phyloP scores from a whole-genome alignment of 23 red algal genomes.

The Gracilaria caudata region DNA sequence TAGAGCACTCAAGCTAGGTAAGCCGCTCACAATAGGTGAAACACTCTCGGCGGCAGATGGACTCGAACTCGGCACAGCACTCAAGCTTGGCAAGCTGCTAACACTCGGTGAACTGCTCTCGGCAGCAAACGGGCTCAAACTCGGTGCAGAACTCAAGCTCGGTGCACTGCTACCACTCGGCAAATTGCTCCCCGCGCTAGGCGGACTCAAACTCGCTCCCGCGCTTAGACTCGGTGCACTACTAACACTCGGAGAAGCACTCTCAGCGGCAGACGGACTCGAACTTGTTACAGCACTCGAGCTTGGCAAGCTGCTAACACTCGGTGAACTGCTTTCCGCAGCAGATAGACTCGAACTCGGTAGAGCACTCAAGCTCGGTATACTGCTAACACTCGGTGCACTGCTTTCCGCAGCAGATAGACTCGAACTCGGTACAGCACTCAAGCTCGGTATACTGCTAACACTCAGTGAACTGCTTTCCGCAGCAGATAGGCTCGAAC shows the following conservation, averaged over 20 bases:
- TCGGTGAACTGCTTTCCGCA: not conserved
- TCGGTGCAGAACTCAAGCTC: too few relatives aligned
- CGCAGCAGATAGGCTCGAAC: not conserved
- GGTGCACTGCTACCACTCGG: not conserved
- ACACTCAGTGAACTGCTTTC: not conserved
- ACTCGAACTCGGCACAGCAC: not conserved
- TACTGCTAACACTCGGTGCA: not conserved
- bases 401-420: not conserved
- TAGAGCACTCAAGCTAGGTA: not conserved
- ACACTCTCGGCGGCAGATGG: not conserved
- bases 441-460: not conserved
- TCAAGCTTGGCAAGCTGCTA: not conserved
- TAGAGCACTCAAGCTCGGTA: not conserved
- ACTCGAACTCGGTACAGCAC: not conserved
- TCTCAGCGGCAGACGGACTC: not conserved
- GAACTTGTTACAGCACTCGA: not conserved
- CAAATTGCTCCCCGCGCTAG: not conserved
- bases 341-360: not conserved
- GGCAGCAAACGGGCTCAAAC: not conserved
- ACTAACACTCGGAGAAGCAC: not conserved
- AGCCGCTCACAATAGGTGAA: not conserved
- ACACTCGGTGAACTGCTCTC: not conserved
- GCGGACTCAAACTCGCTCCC: not conserved
- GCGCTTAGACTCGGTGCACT: not conserved
- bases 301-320: not conserved